Percentiles rank a stretch among this genome's conserved stretches.
phyloP scores from a whole-genome alignment of 2,329 filamentous ascomycete species.

The Colletotrichum siamense region DNA sequence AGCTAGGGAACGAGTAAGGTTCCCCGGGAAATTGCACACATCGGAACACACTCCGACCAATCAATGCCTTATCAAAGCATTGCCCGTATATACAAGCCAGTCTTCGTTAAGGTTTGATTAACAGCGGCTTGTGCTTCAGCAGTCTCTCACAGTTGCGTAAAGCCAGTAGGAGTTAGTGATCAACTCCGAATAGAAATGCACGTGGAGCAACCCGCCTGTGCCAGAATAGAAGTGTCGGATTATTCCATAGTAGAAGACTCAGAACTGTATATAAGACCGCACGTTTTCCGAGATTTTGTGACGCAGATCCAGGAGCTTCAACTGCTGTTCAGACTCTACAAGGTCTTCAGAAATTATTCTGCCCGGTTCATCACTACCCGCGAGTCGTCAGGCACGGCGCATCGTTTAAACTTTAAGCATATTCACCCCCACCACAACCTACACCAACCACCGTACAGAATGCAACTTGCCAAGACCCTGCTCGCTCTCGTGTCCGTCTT shows the following conservation, averaged over 20 bases:
- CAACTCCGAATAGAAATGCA: neutral
- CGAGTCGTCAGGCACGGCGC: neutral
- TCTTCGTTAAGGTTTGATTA: neutral
- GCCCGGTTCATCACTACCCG: neutral
- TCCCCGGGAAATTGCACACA: neutral
- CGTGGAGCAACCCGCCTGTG: neutral
- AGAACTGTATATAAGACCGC: neutral
- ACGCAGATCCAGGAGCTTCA: neutral
- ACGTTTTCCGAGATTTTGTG: fast-evolving
- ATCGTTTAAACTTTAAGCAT: neutral
- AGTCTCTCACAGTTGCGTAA: neutral
- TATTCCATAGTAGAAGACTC: neutral
- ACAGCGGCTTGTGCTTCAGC: neutral
- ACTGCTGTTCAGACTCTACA: neutral
- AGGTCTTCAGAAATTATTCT: neutral
- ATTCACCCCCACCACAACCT: neutral
- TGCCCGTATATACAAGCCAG: neutral
- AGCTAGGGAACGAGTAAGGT: neutral
- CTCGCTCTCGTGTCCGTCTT: neutral
- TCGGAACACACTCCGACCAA: neutral
- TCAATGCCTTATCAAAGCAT: neutral
- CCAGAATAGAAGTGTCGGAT: neutral
- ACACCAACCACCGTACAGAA: neutral
- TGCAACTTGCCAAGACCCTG: neutral
- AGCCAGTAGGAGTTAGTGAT: neutral